Conservation (phyloP, 306 rosid genomes). For the Vicia villosa region DNA sequence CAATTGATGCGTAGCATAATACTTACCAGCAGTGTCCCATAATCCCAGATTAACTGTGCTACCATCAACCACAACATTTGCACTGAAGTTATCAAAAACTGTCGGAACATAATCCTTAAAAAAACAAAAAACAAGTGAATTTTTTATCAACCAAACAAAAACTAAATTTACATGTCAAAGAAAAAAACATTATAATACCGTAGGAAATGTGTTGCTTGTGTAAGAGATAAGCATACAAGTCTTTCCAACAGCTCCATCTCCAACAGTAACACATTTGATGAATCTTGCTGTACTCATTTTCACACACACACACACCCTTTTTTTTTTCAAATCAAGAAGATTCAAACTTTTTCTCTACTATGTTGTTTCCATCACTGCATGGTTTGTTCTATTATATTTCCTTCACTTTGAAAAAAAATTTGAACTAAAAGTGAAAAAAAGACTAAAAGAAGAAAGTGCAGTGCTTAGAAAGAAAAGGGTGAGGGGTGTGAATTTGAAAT, state of each 20-base stretch:
- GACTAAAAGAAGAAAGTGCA: conserved; percentile 2
- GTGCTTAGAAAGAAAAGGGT: conserved; percentile 15
- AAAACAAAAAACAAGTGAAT: conserved; percentile 15
- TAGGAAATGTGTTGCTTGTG: conserved; percentile 90
- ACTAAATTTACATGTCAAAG: conserved; percentile 19
- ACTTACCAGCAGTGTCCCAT: conserved; percentile 94
- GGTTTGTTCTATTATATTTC: conserved; percentile 3
- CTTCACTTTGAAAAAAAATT: conserved; percentile 21
- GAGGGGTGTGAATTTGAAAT: conserved; percentile 44
- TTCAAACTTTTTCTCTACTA: conserved; percentile 15
- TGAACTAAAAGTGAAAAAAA: conserved; percentile 26
- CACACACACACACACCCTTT: neutral
- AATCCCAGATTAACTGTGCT: conserved; percentile 88
- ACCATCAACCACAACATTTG: conserved; percentile 95
- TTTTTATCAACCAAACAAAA: conserved; percentile 7
- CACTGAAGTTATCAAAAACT: conserved; percentile 92
- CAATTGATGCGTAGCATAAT: neutral
- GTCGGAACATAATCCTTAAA: conserved; percentile 89
- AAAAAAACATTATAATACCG: conserved; percentile 49
- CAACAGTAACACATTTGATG: conserved; percentile 92
- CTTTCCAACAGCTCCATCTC: conserved; percentile 95
- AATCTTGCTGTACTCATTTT: conserved; percentile 89
- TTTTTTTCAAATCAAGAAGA: conserved; percentile 28
- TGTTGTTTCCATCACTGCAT: conserved; percentile 41
- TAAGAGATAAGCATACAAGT: conserved; percentile 93